Base-by-base conservation (phyloP, 2,329 filamentous ascomycete species). In the Alternaria dauci region DNA sequence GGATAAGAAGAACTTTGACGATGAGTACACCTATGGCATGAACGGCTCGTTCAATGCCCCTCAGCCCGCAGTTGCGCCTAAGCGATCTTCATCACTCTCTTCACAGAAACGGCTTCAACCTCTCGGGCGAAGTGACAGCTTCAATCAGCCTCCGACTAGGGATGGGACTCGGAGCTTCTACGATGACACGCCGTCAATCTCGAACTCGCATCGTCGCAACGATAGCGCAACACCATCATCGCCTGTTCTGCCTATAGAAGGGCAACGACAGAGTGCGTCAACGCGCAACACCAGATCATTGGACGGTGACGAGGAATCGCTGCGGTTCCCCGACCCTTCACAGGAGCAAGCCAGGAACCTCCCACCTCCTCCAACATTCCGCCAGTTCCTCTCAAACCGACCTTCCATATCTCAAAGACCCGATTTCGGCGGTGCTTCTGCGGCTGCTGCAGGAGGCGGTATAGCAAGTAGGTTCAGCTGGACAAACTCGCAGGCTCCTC, bases 401-500 rank as follows among this genome's bases (percentile, higher is more conserved):
- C 74, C 74, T 5, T 75, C 75, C 7, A 68, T 69, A 16, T 74
- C 76, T 18, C 68, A 72, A 47, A 67, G 71, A 18, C 67, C 70
- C n/a, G 72, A 65, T 12, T 52, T 70, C 30, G 69, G 65, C 16
- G 71, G 68, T 8, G 61, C 55, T 6, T 47, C 66, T 28, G 69
- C 63, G 14, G 46, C 46, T 11, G 46, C 32, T 36, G 14, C 18
- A 20, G 18, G 32, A 14, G 72, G 70, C 7, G 65, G 57, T 20
- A 74, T 77, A 55, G 61, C 69, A 43, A 74, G 71, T 53, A 61
- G 72, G 32, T 80, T 80, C 67, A 78, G 76, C 61, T 79, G 78
- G 78, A 80, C 78, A 6, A 79, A 80, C 52, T 78, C 77, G 1
- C 72, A 79, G 36, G 77, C 76, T 23, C 74, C 78, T 28, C 75